Percentiles rank a stretch among this genome's conserved stretches.
phyloP scores from a whole-genome alignment of 441 rosid genomes.

The Eruca vesicaria region DNA sequence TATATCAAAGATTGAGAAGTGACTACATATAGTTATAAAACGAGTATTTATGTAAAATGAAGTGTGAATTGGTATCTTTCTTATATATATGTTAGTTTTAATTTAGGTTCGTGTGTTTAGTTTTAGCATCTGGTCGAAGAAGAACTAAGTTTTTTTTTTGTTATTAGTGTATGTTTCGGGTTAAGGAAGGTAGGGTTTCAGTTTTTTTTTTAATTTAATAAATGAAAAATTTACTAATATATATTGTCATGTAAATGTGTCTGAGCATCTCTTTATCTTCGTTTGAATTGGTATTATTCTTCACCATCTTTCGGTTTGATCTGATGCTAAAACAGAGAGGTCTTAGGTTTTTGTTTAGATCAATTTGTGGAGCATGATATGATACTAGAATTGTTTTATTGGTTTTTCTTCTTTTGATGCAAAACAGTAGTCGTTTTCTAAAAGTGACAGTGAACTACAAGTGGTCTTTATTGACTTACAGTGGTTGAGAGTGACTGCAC shows the following conservation, averaged over 20 bases:
- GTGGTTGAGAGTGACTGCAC: conserved; percentile 34
- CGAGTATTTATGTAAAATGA: conserved; percentile 29
- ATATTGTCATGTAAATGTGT: neutral
- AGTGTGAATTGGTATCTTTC: conserved; percentile 26
- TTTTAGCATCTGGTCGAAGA: conserved; percentile 10
- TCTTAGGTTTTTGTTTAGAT: conserved; percentile 25
- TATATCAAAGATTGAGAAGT: conserved; percentile 24
- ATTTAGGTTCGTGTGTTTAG: conserved; percentile 16
- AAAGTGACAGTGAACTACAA: conserved; percentile 31
- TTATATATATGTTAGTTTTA: conserved; percentile 26
- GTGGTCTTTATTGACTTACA: conserved; percentile 29
- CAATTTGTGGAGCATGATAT: conserved; percentile 5
- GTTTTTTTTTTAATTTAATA: conserved; percentile 13
- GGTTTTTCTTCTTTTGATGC: conserved; percentile 31
- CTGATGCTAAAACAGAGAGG: conserved; percentile 15
- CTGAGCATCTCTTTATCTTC: neutral
- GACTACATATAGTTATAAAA: neutral
- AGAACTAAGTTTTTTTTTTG: conserved; percentile 22
- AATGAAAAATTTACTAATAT: neutral
- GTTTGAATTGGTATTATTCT: neutral
- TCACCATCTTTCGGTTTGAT: conserved; percentile 2
- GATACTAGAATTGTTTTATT: neutral
- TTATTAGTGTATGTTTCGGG: conserved; percentile 25
- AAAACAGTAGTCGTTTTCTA: conserved; percentile 32
- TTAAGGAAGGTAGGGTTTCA: conserved; percentile 30